Evolutionary conservation across 2,329 filamentous ascomycete species (phyloP), one percentile per base, ranked within the genome.

Genomic region (Claviceps maximensis): DNA sequence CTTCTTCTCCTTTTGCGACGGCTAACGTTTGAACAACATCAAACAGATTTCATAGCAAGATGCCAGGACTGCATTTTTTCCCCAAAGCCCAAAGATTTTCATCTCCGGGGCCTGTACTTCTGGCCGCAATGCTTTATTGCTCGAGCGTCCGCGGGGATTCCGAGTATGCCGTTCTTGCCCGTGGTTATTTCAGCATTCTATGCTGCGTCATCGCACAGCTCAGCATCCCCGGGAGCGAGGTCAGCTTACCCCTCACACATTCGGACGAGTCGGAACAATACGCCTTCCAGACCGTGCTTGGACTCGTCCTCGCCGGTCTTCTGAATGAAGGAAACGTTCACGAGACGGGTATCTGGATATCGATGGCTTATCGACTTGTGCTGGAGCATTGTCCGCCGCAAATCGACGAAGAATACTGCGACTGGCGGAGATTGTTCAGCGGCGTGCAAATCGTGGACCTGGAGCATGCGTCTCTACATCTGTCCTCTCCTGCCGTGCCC

Each of bases 41-140:
- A 10, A 7, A 29, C 46, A 72, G 69, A 4, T 74, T 74, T 49
- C 67, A 74, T 53, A 68, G 71, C 33, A 69, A 65, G 36, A 72
- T 73, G 65, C 70, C 69, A 0, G 69, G 69, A 1, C 57, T 74
- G 3, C 72, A 74, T 55, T 74, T 74, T 49, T 63, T 74, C 12
- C 70, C 72, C 0, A 66, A 63, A 21, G 72, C 69, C 33, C 67
- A 70, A 56, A 69, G 62, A 0, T 73, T 72, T 31, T 72, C 70
- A 0, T 64, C 65, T 0, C 72, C 72, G 0, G 66, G 64, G 15
- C 71, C 71, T 1, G 61, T 74, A 1, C 62, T 74, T 10, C 59
- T 74, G 6, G 71, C 71, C 3, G 66, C 71, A 0, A 73, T 74
- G 52, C 63, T 74, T 0, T 73, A 73, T 58, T 72, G 62, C 61